Base-by-base conservation (phyloP, 2,329 filamentous ascomycete species). In the Diaporthe vaccinii region DNA sequence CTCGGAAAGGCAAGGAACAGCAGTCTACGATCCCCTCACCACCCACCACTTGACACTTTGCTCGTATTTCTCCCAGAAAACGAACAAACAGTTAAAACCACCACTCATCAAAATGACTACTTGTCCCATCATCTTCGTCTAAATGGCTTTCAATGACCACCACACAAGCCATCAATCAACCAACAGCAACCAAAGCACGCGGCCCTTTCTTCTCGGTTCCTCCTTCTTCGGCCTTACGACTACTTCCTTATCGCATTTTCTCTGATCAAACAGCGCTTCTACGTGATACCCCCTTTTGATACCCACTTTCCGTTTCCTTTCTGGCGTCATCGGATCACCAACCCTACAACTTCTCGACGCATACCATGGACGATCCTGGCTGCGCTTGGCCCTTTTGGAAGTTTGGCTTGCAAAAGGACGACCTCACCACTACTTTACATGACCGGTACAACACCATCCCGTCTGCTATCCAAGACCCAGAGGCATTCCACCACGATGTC, bases 401-500 rank as follows among this genome's bases (percentile, higher is more conserved):
- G 82, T 91, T 91, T 84, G 89, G 89, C 80, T 87, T 91, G 87
- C 90, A 89, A 85, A 87, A 86, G 80, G 86, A 88, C 74, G 89
- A 91, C 79, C 87, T 91, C 82, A 88, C 88, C 80, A 88, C 87
- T 72, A 89, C 86, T 71, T 87, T 91, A 17, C 89, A 91, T 79
- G 87, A 90, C 78, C 87, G 88, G 80, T 91, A 91, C 83, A 91
- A 91, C 83, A 91, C 90, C 65, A 84, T 91, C 72, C 83, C 87
- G 69, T 88, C 87, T 70, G 84, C 87, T 61, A 87, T 91, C 41
- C 89, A 91, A 79, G 90, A 91, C 82, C 87, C 89, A 78, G 88
- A 90, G 77, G 89, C 90, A 71, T 91, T 91, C 76, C 89, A 91
- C 80, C 88, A 90, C 81, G 90, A 91, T 80, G 90, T 91, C 77